These are phyloP conservation scores for Coprinopsis marcescibilis DNA, from an alignment of 768 basidiomycete species.

Conservation along the genomic window DNA sequence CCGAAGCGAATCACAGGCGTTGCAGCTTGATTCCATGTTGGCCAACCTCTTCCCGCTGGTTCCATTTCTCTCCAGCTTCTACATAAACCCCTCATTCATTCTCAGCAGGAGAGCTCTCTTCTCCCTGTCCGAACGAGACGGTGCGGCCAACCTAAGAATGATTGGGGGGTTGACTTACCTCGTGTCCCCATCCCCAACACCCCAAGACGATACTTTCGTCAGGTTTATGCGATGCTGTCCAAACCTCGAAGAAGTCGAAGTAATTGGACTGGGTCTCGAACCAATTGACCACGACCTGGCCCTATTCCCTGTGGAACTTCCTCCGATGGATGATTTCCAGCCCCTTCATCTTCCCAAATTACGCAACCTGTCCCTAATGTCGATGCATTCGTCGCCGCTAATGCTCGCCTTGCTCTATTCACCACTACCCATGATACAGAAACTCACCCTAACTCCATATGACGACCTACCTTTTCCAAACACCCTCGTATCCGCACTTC, in stretches of 20 bases:
- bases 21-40: constrained; percentile 57
- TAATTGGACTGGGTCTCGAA: constrained; percentile 56
- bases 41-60: constrained; percentile 59
- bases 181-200: constrained; percentile 24
- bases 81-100: constrained; percentile 49
- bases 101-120: constrained; percentile 56
- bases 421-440: constrained; percentile 54
- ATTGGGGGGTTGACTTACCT: constrained; percentile 55
- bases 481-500: constrained; percentile 53
- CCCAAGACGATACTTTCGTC: constrained; percentile 52
- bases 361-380: constrained; percentile 54
- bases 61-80: constrained; percentile 54
- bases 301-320: constrained; percentile 17
- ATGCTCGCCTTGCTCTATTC: constrained; percentile 54
- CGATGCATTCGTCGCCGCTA: constrained; percentile 62
- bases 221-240: constrained; percentile 48
- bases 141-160: constrained; percentile 39
- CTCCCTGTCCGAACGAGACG: constrained; percentile 48
- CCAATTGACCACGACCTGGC: constrained; percentile 33
- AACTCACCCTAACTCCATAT: constrained; percentile 69
- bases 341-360: constrained; percentile 54
- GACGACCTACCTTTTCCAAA: constrained; percentile 57
- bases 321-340: constrained; percentile 28
- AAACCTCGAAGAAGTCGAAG: constrained; percentile 57
- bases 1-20: constrained; percentile 39